Conservation (phyloP, 768 basidiomycete species). For the Kwoniella mangroviensis region DNA sequence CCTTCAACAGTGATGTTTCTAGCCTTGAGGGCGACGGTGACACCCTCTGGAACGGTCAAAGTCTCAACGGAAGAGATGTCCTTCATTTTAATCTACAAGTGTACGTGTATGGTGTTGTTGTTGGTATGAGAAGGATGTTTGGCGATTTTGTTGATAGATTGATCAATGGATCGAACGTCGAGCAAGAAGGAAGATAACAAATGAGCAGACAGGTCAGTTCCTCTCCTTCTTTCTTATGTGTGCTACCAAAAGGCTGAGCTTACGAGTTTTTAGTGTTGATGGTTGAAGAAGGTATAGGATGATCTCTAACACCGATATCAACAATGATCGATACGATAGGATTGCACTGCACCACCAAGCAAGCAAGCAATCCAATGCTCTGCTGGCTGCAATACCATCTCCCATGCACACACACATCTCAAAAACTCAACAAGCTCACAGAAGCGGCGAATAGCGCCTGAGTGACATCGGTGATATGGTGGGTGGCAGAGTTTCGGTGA, state of each 20-base stretch:
- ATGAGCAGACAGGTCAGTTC: constrained; percentile 3
- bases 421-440: not conserved
- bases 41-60: constrained; percentile 64
- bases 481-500: not conserved
- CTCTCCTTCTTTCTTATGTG: not conserved
- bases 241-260: constrained; percentile 6
- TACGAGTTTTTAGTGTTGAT: constrained; percentile 25
- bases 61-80: constrained; percentile 57
- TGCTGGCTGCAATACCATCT: not conserved
- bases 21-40: constrained; percentile 85
- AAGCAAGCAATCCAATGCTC: not conserved
- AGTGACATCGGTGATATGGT: not conserved
- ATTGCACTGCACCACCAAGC: not conserved
- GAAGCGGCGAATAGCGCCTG: constrained; percentile 12
- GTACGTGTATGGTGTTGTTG: not conserved
- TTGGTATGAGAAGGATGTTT: not conserved
- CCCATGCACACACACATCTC: not conserved
- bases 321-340: not conserved
- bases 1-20: constrained; percentile 89
- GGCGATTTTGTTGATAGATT: not conserved
- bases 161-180: not conserved
- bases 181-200: not conserved
- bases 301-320: not conserved
- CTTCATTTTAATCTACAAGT: constrained; percentile 53
- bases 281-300: constrained; percentile 17